These are phyloP conservation scores for Hyphopichia buzzinii DNA, from an alignment of 1,139 yeast species.

Conservation along the genomic window DNA sequence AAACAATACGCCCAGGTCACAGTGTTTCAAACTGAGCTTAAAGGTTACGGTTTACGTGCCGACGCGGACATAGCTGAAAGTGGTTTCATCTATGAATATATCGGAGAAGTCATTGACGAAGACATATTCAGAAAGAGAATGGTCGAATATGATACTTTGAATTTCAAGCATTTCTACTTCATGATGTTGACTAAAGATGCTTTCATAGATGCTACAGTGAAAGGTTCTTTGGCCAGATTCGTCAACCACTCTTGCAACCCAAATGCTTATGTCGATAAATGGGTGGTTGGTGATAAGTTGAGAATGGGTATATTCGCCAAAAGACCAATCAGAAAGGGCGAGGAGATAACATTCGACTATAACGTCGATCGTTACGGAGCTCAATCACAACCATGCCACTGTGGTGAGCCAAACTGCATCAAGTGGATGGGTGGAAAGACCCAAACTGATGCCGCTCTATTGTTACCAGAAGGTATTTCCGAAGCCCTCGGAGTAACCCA, in stretches of 20 bases:
- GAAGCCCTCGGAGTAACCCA: constrained; percentile 83
- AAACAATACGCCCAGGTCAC: constrained; percentile 69
- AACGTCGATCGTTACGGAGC: constrained; percentile 97
- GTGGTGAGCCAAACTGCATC: constrained; percentile 90
- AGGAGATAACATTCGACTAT: constrained; percentile 92
- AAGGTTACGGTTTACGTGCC: constrained; percentile 90
- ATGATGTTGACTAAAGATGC: constrained; percentile 96
- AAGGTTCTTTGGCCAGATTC: constrained; percentile 86
- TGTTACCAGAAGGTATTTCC: constrained; percentile 78
- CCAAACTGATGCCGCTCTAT: constrained; percentile 84
- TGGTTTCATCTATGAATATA: constrained; percentile 81
- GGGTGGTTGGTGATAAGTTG: constrained; percentile 91
- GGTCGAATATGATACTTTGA: constrained; percentile 66
- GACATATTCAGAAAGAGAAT: constrained; percentile 67
- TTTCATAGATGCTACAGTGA: constrained; percentile 89
- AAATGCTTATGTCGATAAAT: constrained; percentile 91
- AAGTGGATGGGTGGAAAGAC: constrained; percentile 96
- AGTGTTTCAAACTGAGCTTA: constrained; percentile 74
- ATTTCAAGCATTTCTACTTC: constrained; percentile 87
- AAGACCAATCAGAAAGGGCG: constrained; percentile 68
- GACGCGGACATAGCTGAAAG: constrained; percentile 55
- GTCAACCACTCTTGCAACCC: constrained; percentile 95
- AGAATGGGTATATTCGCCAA: constrained; percentile 95
- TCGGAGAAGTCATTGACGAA: constrained; percentile 91
- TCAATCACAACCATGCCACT: constrained; percentile 88